phyloP scores from a whole-genome alignment of 768 basidiomycete genomes.

The Erythrobasidium yunnanense region DNA sequence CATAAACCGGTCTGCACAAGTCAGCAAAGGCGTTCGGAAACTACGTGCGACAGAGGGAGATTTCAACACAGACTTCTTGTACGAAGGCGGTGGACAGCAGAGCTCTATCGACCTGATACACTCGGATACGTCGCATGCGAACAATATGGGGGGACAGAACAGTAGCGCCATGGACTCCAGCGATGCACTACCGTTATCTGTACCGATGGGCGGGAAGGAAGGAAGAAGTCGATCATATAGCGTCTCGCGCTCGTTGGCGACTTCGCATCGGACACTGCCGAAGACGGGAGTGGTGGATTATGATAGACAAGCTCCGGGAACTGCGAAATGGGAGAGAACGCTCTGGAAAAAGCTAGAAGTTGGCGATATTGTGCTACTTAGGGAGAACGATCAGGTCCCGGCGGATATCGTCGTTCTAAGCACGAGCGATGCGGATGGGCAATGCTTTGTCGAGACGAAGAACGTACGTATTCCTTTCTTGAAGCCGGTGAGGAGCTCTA shows the following conservation, averaged over 20 bases:
- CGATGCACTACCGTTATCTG: too few species aligned
- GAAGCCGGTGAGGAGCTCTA: too few species aligned
- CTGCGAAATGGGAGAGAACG: constrained; percentile 83
- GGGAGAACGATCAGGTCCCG: constrained; percentile 91
- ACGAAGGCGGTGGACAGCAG: constrained; percentile 26
- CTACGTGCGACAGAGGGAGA: constrained; percentile 66
- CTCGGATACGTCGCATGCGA: neutral
- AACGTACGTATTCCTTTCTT: constrained; percentile 46
- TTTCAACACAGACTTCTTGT: constrained; percentile 36
- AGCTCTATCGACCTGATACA: neutral
- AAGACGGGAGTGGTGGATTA: constrained; percentile 68
- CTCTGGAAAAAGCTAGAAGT: constrained; percentile 98
- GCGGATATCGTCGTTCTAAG: constrained; percentile 88
- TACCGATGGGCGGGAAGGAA: neutral
- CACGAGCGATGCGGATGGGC: constrained; percentile 77
- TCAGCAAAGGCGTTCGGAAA: constrained; percentile 74
- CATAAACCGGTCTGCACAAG: constrained; percentile 45
- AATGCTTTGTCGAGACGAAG: constrained; percentile 96
- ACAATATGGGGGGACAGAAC: neutral
- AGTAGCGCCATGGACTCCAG: too few species aligned
- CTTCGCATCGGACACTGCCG: neutral
- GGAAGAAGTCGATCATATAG: neutral
- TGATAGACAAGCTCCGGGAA: constrained; percentile 55
- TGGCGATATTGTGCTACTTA: constrained; percentile 80
- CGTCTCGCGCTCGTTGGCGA: constrained; percentile 1